Conservation (phyloP, 129 eudicot species). For the Gnaphalium uliginosum region DNA sequence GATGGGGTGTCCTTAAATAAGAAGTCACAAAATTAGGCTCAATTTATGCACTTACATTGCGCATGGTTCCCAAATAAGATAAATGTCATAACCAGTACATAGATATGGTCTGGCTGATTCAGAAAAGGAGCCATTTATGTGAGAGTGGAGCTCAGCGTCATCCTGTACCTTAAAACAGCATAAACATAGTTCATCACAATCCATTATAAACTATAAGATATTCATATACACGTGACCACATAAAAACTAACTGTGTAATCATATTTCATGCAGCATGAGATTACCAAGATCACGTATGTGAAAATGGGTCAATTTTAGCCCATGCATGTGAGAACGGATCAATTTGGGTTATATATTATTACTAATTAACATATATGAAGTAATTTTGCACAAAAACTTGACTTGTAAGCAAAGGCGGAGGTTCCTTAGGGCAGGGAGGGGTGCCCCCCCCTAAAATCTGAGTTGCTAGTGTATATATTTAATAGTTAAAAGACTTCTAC, state of each 20-base stretch:
- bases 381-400: neutral
- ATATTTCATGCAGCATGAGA: constrained; percentile 1
- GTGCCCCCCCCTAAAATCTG: too few relatives aligned
- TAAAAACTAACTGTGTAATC: neutral
- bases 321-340: neutral
- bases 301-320: constrained; percentile 2
- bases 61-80: constrained; percentile 98
- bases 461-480: too few relatives aligned
- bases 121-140: constrained; percentile 28
- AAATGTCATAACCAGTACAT: constrained; percentile 93
- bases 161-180: constrained; percentile 16
- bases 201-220: too few relatives aligned
- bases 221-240: too few relatives aligned
- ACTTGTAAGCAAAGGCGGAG: too few relatives aligned
- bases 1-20: neutral
- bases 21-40: neutral
- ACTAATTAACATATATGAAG: neutral
- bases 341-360: neutral
- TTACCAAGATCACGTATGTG: neutral
- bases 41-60: constrained; percentile 61
- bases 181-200: neutral
- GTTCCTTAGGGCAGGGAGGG: too few relatives aligned
- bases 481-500: too few relatives aligned
- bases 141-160: constrained; percentile 19
- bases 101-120: constrained; percentile 66